A percentile compares a stretch with the other conserved stretches of the same genome.
These are phyloP conservation scores for Blastobotrys elegans DNA, from an alignment of 1,139 yeast genomes.

Conservation along the genomic window DNA sequence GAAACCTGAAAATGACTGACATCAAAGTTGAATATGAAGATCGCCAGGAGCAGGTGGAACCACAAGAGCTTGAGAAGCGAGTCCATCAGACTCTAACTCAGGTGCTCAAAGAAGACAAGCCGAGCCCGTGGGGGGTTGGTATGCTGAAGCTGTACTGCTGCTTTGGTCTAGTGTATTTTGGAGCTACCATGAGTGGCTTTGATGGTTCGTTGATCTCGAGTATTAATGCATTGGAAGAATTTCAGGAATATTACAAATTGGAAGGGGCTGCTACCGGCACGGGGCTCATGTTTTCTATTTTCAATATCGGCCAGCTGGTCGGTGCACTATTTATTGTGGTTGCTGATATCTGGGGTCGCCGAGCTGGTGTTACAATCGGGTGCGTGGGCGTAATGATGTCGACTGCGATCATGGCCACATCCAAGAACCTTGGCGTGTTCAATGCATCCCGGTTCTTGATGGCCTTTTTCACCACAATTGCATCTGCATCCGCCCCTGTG, in stretches of 20 bases:
- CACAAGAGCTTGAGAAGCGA: background rate
- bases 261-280: slow-evolving; percentile 17
- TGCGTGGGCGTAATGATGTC: slow-evolving; percentile 19
- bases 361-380: slow-evolving; percentile 17
- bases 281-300: slow-evolving; percentile 19
- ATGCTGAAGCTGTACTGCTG: slow-evolving; percentile 14
- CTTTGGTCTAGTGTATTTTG: slow-evolving; percentile 15
- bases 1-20: background rate
- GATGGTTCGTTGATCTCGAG: slow-evolving; percentile 12
- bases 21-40: background rate
- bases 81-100: slow-evolving; percentile 8
- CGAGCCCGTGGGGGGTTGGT: slow-evolving; percentile 14
- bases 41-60: background rate
- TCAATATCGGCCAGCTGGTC: slow-evolving; percentile 24
- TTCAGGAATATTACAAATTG: slow-evolving; percentile 15
- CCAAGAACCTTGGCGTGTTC: slow-evolving; percentile 12
- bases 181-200: slow-evolving; percentile 16
- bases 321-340: slow-evolving; percentile 15
- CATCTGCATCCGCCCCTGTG: slow-evolving; percentile 11
- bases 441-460: slow-evolving; percentile 17
- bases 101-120: slow-evolving; percentile 9
- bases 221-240: slow-evolving; percentile 15
- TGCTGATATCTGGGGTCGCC: slow-evolving; percentile 17
- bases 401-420: slow-evolving; percentile 15
- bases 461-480: slow-evolving; percentile 16